Conservation (phyloP, 2,329 filamentous ascomycete species). For the Botrytis aclada region DNA sequence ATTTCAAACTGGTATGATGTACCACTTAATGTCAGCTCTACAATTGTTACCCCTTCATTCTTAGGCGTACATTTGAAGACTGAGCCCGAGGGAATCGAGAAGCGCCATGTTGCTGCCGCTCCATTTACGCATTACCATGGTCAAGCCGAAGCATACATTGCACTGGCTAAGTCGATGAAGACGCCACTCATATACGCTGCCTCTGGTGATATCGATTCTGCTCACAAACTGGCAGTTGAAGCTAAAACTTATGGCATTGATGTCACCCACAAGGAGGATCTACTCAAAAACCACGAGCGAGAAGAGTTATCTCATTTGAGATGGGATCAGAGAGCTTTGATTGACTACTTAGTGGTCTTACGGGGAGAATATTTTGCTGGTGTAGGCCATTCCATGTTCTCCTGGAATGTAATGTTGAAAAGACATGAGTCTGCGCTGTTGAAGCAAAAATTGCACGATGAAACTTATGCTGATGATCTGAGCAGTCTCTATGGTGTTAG, state of each 20-base stretch:
- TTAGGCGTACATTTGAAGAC: slow-evolving; percentile 38
- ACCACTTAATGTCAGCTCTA: slow-evolving; percentile 14
- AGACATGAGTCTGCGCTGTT: slow-evolving; percentile 26
- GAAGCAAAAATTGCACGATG: slow-evolving; percentile 13
- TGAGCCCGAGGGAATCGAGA: slow-evolving; percentile 23
- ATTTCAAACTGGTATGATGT: slow-evolving; percentile 21
- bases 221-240: slow-evolving; percentile 40
- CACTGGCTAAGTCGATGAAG: slow-evolving; percentile 35
- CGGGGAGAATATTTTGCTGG: slow-evolving; percentile 45
- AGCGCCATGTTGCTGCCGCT: slow-evolving; percentile 36
- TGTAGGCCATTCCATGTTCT: slow-evolving; percentile 45
- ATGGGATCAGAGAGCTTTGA: slow-evolving; percentile 48
- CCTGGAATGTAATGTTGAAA: slow-evolving; percentile 45
- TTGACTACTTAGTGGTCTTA: slow-evolving; percentile 50
- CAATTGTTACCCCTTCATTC: slow-evolving; percentile 22
- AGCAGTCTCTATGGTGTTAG: slow-evolving; percentile 19
- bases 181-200: slow-evolving; percentile 44
- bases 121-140: slow-evolving; percentile 36
- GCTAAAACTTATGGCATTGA: slow-evolving; percentile 39
- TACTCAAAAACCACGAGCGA: slow-evolving; percentile 40
- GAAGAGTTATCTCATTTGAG: slow-evolving; percentile 39
- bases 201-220: slow-evolving; percentile 42
- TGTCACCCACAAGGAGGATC: slow-evolving; percentile 44
- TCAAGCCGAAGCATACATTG: slow-evolving; percentile 41
- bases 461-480: slow-evolving; percentile 16